Conservation (phyloP, 352 stramenopile species). For the Pythium rhizo-oryzae region DNA sequence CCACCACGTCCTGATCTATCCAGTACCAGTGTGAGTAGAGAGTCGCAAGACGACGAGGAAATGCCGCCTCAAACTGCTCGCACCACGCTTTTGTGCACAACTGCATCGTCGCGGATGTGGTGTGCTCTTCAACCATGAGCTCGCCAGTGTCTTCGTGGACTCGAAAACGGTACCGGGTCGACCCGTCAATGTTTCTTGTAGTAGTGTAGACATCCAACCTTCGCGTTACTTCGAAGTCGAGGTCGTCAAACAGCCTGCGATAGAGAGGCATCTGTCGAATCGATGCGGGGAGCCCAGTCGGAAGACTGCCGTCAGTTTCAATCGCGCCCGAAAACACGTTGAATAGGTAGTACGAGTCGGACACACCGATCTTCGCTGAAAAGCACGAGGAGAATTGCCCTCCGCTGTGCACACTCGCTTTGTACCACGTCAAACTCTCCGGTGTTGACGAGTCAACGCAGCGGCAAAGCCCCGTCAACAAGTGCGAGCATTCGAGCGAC, state of each 20-base stretch:
- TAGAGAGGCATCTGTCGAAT: slow-evolving; percentile 43
- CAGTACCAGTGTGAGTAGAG: slow-evolving; percentile 60
- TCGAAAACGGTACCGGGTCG: slow-evolving; percentile 43
- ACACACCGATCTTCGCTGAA: background rate
- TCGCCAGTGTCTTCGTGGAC: slow-evolving; percentile 14
- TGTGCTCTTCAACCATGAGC: slow-evolving; percentile 41
- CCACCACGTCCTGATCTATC: slow-evolving; percentile 42
- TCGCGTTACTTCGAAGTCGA: slow-evolving; percentile 59
- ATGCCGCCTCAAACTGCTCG: slow-evolving; percentile 15
- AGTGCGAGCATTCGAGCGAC: slow-evolving; percentile 5
- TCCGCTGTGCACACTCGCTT: background rate
- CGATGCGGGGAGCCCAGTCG: slow-evolving; percentile 34
- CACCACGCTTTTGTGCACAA: slow-evolving; percentile 38
- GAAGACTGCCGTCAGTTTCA: slow-evolving; percentile 42
- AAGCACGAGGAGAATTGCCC: background rate
- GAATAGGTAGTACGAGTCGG: background rate
- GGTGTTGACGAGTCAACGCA: slow-evolving; percentile 46
- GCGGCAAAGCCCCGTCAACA: slow-evolving; percentile 28
- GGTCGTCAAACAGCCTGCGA: slow-evolving; percentile 37
- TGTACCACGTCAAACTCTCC: background rate
- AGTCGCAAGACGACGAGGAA: slow-evolving; percentile 33
- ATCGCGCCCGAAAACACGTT: slow-evolving; percentile 31
- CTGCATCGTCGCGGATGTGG: slow-evolving; percentile 28
- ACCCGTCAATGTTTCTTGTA: slow-evolving; percentile 26
- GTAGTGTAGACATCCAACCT: slow-evolving; percentile 35